Evolutionary conservation across 257 asterid species (phyloP).

Genomic region (Solanum pimpinellifolium): DNA sequence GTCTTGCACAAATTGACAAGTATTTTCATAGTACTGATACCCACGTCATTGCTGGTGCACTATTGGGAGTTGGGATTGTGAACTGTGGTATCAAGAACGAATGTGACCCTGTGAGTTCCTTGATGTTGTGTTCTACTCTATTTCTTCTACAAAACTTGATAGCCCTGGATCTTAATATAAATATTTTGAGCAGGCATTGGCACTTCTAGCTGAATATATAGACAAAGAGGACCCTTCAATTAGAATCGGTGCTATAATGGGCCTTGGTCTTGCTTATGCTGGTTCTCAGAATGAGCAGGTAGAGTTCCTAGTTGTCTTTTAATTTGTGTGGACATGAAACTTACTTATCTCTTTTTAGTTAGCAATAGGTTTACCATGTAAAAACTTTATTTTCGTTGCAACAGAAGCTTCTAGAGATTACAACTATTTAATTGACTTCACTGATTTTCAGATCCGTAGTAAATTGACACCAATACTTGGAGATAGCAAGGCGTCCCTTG

Average conservation of each 20-base stretch:
- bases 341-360: background rate
- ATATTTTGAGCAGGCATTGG: constrained; percentile 56
- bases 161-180: background rate
- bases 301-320: background rate
- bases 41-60: constrained; percentile 72
- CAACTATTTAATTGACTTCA: background rate
- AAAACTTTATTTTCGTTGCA: background rate
- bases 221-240: constrained; percentile 66
- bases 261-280: constrained; percentile 95
- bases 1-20: constrained; percentile 92
- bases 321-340: background rate
- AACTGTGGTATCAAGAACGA: constrained; percentile 69
- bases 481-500: constrained; percentile 70
- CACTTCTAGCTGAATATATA: constrained; percentile 68
- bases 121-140: background rate
- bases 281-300: constrained; percentile 86
- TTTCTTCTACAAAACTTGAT: background rate
- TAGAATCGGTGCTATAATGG: constrained; percentile 97
- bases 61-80: constrained; percentile 89
- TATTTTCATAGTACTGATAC: constrained; percentile 76
- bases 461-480: constrained; percentile 57
- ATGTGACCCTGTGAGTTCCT: constrained; percentile 79
- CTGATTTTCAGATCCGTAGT: constrained; percentile 44
- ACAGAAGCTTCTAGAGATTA: background rate
- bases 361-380: background rate